Evolutionary conservation across 1,139 yeast species (phyloP).

Genomic region (Suhomyces wounanorum): DNA sequence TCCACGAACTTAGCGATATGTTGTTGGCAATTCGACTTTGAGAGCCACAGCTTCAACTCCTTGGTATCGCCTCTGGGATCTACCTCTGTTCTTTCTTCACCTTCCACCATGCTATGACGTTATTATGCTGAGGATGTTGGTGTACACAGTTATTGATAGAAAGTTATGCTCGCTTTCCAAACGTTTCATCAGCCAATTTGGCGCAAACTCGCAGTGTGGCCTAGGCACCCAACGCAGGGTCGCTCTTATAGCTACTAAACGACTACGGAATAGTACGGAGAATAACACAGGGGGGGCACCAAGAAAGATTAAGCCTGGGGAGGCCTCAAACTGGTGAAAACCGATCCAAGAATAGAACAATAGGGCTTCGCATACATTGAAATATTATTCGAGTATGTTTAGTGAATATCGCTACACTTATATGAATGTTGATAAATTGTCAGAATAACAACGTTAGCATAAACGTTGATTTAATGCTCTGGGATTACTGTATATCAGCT

Average conservation of each 20-base stretch:
- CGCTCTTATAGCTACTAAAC: not conserved
- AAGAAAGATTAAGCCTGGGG: not conserved
- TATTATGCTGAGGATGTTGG: not conserved
- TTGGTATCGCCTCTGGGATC: slow-evolving; percentile 9
- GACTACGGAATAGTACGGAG: not conserved
- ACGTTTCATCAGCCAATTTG: slow-evolving; percentile 7
- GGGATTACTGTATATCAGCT: too few relatives aligned
- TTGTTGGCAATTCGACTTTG: slow-evolving; percentile 39
- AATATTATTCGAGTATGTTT: too few relatives aligned
- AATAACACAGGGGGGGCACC: not conserved
- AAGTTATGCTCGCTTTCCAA: not conserved
- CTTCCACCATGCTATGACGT: slow-evolving; percentile 3
- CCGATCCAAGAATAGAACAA: not conserved
- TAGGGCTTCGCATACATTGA: not conserved
- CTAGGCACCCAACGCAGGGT: not conserved
- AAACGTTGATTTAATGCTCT: too few relatives aligned
- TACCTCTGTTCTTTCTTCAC: slow-evolving; percentile 4
- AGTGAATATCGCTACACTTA: too few relatives aligned
- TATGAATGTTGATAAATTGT: too few relatives aligned
- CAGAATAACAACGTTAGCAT: too few relatives aligned
- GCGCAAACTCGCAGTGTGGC: not conserved
- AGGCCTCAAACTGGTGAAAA: not conserved
- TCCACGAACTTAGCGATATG: slow-evolving; percentile 38
- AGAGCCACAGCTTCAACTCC: slow-evolving; percentile 42
- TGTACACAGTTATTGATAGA: not conserved